Evolutionary conservation across 371 early-diverging fungal genomes (phyloP).

Genomic region (Rhizomucor miehei): DNA sequence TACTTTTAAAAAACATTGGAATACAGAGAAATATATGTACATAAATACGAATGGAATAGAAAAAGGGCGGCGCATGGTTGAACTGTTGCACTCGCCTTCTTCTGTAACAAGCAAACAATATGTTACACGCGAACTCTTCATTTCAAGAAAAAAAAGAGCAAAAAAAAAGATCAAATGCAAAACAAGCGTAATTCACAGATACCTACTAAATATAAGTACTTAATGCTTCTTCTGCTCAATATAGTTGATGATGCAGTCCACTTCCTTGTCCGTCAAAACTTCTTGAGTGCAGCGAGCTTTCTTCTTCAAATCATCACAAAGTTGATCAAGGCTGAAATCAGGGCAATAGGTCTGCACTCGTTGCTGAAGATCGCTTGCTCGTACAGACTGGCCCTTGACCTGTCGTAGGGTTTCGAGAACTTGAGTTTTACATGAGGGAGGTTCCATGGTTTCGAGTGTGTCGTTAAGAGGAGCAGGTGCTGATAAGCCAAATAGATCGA

Average conservation of each 20-base stretch:
- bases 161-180: too few species aligned
- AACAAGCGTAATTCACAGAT: too few species aligned
- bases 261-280: constrained; percentile 9
- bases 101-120: too few species aligned
- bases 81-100: too few species aligned
- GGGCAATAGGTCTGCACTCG: constrained; percentile 12
- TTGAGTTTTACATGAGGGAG: neutral
- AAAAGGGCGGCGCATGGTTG: too few species aligned
- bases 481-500: constrained; percentile 27
- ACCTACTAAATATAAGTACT: too few species aligned
- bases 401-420: constrained; percentile 1
- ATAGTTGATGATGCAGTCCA: constrained; percentile 9
- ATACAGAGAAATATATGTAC: too few species aligned
- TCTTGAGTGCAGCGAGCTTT: constrained; percentile 12
- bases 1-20: too few species aligned
- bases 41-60: too few species aligned
- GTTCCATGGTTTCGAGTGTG: constrained; percentile 1
- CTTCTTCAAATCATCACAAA: constrained; percentile 15
- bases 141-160: too few species aligned
- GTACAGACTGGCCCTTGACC: constrained; percentile 22
- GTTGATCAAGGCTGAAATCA: constrained; percentile 26
- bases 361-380: constrained; percentile 18
- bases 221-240: constrained; percentile 3
- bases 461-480: constrained; percentile 14
- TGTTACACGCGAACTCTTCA: too few species aligned